phyloP scores from a whole-genome alignment of 2,329 filamentous ascomycete genomes.

The Scedosporium dehoogii region DNA sequence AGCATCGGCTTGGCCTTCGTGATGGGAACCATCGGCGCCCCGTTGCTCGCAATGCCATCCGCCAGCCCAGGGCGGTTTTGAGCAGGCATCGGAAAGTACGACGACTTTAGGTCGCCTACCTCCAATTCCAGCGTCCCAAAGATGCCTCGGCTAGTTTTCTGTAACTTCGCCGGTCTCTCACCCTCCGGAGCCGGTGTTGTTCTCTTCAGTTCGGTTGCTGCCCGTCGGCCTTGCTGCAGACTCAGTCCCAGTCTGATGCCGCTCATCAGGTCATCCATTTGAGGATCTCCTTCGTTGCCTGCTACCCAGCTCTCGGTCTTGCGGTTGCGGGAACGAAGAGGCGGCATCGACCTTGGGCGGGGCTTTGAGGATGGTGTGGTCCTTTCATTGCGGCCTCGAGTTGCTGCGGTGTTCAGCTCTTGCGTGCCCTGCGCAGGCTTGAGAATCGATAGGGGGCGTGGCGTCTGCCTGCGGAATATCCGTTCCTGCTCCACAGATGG shows the following conservation, averaged over 20 bases:
- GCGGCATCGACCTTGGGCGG: neutral
- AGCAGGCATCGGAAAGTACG: neutral
- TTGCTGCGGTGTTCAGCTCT: neutral
- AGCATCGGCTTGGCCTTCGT: neutral
- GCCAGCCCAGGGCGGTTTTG: neutral
- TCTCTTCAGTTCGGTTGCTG: neutral
- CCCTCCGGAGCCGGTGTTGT: neutral
- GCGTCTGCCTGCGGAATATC: constrained; percentile 20
- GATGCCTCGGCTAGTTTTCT: neutral
- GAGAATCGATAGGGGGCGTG: constrained; percentile 23
- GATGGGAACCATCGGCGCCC: neutral
- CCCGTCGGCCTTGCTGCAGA: neutral
- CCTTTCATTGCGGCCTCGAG: neutral
- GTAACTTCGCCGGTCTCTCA: neutral
- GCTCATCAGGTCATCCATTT: neutral
- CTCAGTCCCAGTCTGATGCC: neutral
- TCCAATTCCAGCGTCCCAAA: constrained; percentile 5
- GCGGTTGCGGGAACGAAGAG: neutral
- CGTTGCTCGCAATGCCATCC: neutral
- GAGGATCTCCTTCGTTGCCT: neutral
- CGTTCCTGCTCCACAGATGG: constrained; percentile 27
- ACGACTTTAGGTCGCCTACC: constrained; percentile 2
- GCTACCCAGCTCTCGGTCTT: neutral
- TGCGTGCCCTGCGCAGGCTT: constrained; percentile 13
- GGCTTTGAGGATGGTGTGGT: neutral